phyloP scores from a whole-genome alignment of 192 early-diverging fungal species.

The Rhizophagus clarus region DNA sequence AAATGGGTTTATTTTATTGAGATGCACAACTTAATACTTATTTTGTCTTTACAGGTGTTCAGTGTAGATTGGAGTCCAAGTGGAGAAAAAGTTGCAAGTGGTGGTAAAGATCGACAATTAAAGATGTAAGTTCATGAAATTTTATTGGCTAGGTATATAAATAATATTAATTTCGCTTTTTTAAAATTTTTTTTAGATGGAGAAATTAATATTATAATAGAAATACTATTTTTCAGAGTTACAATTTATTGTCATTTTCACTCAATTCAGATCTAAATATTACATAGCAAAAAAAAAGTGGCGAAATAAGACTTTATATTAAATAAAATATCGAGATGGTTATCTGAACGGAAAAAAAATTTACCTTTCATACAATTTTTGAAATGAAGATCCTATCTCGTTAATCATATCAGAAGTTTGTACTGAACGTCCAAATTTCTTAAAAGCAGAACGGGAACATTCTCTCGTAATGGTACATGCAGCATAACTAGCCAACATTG shows the following conservation, averaged over 20 bases:
- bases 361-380: constrained; percentile 13
- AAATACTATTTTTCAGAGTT: too few species aligned
- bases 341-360: background rate
- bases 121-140: constrained; percentile 69
- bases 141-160: background rate
- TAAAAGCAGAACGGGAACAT: constrained; percentile 59
- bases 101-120: constrained; percentile 88
- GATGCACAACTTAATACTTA: background rate
- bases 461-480: constrained; percentile 58
- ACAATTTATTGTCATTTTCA: too few species aligned
- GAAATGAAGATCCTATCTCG: constrained; percentile 54
- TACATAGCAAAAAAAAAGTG: too few species aligned
- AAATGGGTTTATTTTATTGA: background rate
- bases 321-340: too few species aligned
- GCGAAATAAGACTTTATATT: too few species aligned
- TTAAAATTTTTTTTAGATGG: background rate
- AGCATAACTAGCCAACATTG: constrained; percentile 70
- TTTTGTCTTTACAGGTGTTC: constrained; percentile 62
- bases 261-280: too few species aligned
- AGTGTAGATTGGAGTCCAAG: constrained; percentile 94
- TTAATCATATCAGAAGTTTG: constrained; percentile 65
- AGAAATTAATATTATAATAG: background rate
- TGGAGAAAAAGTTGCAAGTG: constrained; percentile 90
- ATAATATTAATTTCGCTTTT: background rate
- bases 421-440: constrained; percentile 60